Evolutionary conservation across 352 stramenopile species (phyloP).

Genomic region (Pythium myriotylum): DNA sequence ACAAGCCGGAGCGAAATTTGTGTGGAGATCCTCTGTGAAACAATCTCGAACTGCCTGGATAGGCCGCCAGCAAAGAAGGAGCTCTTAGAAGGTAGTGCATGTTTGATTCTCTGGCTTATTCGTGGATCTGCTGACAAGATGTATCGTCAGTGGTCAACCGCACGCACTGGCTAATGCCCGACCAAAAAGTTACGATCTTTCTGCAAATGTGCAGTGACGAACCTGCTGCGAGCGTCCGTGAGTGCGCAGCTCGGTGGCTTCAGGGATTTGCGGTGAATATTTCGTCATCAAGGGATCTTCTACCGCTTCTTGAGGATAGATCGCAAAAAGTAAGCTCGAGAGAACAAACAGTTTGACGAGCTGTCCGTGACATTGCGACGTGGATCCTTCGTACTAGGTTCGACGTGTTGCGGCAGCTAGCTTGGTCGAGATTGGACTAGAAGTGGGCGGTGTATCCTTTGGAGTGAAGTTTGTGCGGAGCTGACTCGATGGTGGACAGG

Average conservation of each 20-base stretch:
- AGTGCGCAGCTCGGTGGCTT: slow-evolving; percentile 10
- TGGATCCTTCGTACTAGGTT: slow-evolving; percentile 14
- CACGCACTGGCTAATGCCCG: slow-evolving; percentile 7
- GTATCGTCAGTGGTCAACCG: slow-evolving; percentile 3
- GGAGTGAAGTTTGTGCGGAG: neutral
- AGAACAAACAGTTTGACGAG: too few relatives aligned
- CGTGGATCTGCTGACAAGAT: neutral
- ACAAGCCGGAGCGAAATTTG: neutral
- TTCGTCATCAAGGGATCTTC: neutral
- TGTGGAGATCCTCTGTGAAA: slow-evolving; percentile 7
- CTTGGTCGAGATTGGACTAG: slow-evolving; percentile 21
- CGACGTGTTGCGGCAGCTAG: slow-evolving; percentile 12
- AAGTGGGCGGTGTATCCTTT: slow-evolving; percentile 8
- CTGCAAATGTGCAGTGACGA: slow-evolving; percentile 13
- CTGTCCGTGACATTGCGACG: too few relatives aligned
- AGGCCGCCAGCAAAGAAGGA: slow-evolving; percentile 1
- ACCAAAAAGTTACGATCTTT: slow-evolving; percentile 14
- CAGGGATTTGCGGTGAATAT: slow-evolving; percentile 4
- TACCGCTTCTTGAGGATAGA: slow-evolving; percentile 11
- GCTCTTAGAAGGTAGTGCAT: slow-evolving; percentile 5
- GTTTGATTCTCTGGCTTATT: neutral
- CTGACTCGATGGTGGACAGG: neutral
- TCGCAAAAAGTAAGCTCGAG: slow-evolving; percentile 18
- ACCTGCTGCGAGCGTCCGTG: slow-evolving; percentile 3
- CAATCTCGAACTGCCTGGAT: neutral